phyloP scores from a whole-genome alignment of 257 asterid species.

The Gynochthodes officinalis region DNA sequence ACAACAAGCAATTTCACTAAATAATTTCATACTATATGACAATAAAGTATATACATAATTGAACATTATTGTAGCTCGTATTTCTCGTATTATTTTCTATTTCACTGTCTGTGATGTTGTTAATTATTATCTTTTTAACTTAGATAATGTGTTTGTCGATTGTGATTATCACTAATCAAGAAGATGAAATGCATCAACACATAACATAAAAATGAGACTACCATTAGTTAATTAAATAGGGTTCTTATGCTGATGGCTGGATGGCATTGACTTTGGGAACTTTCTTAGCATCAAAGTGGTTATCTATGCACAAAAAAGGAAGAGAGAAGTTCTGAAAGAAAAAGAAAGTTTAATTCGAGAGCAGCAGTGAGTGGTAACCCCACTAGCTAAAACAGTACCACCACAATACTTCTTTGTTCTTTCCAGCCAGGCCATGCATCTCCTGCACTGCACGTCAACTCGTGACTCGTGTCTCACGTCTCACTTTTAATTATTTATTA shows the following conservation, averaged over 20 bases:
- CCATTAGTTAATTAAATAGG: neutral
- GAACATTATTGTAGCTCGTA: too few species aligned
- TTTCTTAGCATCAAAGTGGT: neutral
- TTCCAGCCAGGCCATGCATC: slow-evolving; percentile 43
- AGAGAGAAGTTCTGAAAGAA: neutral
- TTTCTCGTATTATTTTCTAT: too few species aligned
- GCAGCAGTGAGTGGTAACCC: slow-evolving; percentile 30
- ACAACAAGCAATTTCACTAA: too few species aligned
- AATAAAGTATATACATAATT: too few species aligned
- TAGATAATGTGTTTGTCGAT: too few species aligned
- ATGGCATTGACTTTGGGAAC: slow-evolving; percentile 20
- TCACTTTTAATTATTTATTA: slow-evolving; percentile 37
- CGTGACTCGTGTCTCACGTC: slow-evolving; percentile 36
- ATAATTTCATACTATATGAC: too few species aligned
- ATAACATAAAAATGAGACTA: too few species aligned
- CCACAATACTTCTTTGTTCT: slow-evolving; percentile 34
- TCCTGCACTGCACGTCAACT: slow-evolving; percentile 3
- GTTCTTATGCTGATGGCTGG: slow-evolving; percentile 11
- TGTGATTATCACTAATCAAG: too few species aligned
- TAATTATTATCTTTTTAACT: too few species aligned
- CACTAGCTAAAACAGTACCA: slow-evolving; percentile 21
- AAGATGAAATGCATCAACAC: too few species aligned
- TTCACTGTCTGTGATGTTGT: too few species aligned
- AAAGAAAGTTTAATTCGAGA: neutral
- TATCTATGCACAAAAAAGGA: neutral